These are phyloP conservation scores for Penicillium thymicola DNA, from an alignment of 2,329 filamentous ascomycete genomes.

Conservation along the genomic window DNA sequence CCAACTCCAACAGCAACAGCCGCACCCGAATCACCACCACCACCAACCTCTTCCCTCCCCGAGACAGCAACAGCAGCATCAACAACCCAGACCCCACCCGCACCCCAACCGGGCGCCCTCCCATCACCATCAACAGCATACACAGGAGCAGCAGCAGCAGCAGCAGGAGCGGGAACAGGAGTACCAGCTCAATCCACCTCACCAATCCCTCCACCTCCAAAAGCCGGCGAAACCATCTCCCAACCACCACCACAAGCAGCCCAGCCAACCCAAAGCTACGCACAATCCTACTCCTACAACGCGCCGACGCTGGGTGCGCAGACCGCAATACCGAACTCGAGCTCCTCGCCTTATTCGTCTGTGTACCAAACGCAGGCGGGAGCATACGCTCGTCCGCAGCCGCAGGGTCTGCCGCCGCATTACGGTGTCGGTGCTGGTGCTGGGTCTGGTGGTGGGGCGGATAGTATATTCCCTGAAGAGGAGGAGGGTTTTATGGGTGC, in stretches of 20 bases:
- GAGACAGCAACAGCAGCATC: constrained; percentile 8
- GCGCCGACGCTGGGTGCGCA: not conserved
- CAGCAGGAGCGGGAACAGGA: not conserved
- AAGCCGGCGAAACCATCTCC: constrained; percentile 14
- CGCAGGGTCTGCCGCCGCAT: constrained; percentile 17
- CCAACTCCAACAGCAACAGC: constrained; percentile 1
- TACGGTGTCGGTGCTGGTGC: not conserved
- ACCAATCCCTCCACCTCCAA: constrained; percentile 19
- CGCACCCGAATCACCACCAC: constrained; percentile 2
- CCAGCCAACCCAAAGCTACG: not conserved
- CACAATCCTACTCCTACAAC: constrained; percentile 17
- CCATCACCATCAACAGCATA: constrained; percentile 9
- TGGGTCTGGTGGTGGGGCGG: constrained; percentile 13
- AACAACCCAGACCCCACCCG: constrained; percentile 27
- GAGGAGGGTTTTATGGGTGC: constrained; percentile 39
- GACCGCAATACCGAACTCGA: constrained; percentile 20
- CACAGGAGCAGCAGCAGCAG: not conserved
- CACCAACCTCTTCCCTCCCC: constrained; percentile 13
- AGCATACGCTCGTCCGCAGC: not conserved
- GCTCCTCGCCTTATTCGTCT: constrained; percentile 25
- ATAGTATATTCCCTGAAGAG: constrained; percentile 20
- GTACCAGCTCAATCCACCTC: not conserved
- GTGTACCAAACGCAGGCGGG: constrained; percentile 24
- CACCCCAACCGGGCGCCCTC: constrained; percentile 39
- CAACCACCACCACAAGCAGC: not conserved